Percentiles rank a stretch among this genome's conserved stretches.
Conservation (phyloP, 2,329 filamentous ascomycete species). For the Fusarium sp. region DNA sequence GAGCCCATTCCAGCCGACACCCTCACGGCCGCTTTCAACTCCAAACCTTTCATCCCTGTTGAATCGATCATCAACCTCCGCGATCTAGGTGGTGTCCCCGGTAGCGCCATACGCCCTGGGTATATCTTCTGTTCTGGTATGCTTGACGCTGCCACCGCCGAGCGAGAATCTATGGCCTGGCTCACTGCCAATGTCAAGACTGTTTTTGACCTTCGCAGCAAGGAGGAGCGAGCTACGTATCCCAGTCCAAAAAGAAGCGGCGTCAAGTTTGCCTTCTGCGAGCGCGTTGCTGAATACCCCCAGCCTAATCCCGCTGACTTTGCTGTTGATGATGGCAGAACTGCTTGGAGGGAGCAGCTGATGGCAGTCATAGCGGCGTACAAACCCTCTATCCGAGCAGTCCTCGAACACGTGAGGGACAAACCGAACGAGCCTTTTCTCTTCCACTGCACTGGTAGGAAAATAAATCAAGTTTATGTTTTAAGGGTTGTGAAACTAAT, state of each 20-base stretch:
- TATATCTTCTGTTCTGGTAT: slow-evolving; percentile 58
- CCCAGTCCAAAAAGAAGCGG: slow-evolving; percentile 56
- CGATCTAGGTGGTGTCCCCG: slow-evolving; percentile 57
- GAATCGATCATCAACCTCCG: slow-evolving; percentile 61
- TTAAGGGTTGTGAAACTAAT: neutral
- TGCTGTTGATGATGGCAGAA: slow-evolving; percentile 54
- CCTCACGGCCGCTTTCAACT: slow-evolving; percentile 48
- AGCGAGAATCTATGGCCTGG: slow-evolving; percentile 46
- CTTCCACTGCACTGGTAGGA: slow-evolving; percentile 63
- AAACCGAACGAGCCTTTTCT: slow-evolving; percentile 54
- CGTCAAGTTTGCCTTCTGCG: slow-evolving; percentile 56
- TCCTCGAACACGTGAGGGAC: slow-evolving; percentile 60
- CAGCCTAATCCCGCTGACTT: slow-evolving; percentile 52
- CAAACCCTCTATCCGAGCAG: slow-evolving; percentile 50
- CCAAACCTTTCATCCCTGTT: slow-evolving; percentile 57
- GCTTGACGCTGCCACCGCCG: slow-evolving; percentile 45
- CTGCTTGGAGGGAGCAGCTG: slow-evolving; percentile 57
- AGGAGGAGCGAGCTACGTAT: slow-evolving; percentile 50
- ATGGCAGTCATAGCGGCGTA: slow-evolving; percentile 56
- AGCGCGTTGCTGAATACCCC: slow-evolving; percentile 46
- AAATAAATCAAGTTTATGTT: slow-evolving; percentile 8
- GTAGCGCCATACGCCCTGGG: slow-evolving; percentile 51
- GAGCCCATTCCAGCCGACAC: slow-evolving; percentile 48
- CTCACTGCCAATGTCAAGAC: slow-evolving; percentile 50
- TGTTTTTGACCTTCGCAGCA: slow-evolving; percentile 61